Evolutionary conservation across 2,329 filamentous ascomycete species (phyloP).

Genomic region (Dactylella cylindrospora): DNA sequence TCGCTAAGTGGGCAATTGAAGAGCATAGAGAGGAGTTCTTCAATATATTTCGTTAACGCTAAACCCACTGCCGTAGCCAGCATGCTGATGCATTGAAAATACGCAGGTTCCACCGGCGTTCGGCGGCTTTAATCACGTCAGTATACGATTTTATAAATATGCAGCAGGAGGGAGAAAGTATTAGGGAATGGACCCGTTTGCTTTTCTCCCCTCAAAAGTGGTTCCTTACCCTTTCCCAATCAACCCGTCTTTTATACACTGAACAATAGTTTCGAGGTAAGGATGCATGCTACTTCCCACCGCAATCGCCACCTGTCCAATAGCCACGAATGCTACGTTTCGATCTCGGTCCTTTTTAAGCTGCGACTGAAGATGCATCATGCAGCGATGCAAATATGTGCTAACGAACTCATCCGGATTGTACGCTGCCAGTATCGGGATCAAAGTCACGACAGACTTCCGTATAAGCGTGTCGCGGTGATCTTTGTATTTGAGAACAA

Average conservation of each 20-base stretch:
- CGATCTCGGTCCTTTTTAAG: constrained; percentile 84
- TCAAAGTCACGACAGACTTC: constrained; percentile 84
- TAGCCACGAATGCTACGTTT: constrained; percentile 91
- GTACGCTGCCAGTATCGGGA: constrained; percentile 90
- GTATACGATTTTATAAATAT: neutral
- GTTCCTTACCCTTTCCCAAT: constrained; percentile 48
- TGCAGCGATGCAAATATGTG: constrained; percentile 88
- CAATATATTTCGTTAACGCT: constrained; percentile 97
- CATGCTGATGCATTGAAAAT: constrained; percentile 85
- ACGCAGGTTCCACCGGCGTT: constrained; percentile 46
- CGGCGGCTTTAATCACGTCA: constrained; percentile 30
- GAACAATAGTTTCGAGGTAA: constrained; percentile 89
- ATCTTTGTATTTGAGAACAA: constrained; percentile 88
- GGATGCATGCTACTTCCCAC: constrained; percentile 93
- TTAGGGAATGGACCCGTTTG: no score
- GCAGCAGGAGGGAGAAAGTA: neutral
- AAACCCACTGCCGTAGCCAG: constrained; percentile 93
- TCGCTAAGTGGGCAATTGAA: constrained; percentile 94
- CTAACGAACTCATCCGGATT: constrained; percentile 86
- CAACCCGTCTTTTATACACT: constrained; percentile 82
- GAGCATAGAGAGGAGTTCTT: constrained; percentile 89
- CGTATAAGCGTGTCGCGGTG: constrained; percentile 85
- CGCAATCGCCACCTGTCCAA: constrained; percentile 93
- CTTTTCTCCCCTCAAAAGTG: no score
- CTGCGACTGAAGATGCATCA: constrained; percentile 92